A percentile compares a stretch with the other conserved stretches of the same genome.
Evolutionary conservation across 2,329 filamentous ascomycete species (phyloP).

Genomic region (Dothistroma pini): DNA sequence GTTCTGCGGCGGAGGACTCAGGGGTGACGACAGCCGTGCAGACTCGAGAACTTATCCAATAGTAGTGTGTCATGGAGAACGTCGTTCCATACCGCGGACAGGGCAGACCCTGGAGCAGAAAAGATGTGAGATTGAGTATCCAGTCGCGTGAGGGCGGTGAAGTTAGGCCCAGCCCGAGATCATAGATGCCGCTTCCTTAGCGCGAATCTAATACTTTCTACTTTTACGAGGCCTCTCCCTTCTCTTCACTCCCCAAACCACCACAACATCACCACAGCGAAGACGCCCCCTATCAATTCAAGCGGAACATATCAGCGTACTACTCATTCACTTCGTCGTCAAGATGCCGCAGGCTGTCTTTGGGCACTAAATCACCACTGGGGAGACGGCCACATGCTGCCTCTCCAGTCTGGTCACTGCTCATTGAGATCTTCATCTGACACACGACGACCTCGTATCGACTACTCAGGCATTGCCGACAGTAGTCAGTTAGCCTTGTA

Average conservation of each 20-base stretch:
- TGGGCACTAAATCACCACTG: slow-evolving; percentile 37
- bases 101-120: no score
- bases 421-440: slow-evolving; percentile 31
- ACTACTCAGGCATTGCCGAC: slow-evolving; percentile 25
- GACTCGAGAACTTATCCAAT: no score
- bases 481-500: slow-evolving; percentile 16
- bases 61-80: no score
- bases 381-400: slow-evolving; percentile 28
- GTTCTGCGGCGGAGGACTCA: background rate
- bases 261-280: slow-evolving; percentile 14
- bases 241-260: slow-evolving; percentile 5
- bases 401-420: slow-evolving; percentile 33
- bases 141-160: no score
- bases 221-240: slow-evolving; percentile 1
- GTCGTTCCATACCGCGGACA: no score
- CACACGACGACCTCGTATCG: slow-evolving; percentile 25
- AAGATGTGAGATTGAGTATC: no score
- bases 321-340: slow-evolving; percentile 33
- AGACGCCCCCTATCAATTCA: slow-evolving; percentile 20
- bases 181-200: background rate
- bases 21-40: background rate
- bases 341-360: slow-evolving; percentile 35
- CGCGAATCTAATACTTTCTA: background rate
- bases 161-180: no score
- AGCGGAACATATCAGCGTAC: slow-evolving; percentile 13